A percentile compares a stretch with the other conserved stretches of the same genome.
These are phyloP conservation scores for Xylariaceae sp. DNA, from an alignment of 2,329 filamentous ascomycete genomes.

Conservation along the genomic window DNA sequence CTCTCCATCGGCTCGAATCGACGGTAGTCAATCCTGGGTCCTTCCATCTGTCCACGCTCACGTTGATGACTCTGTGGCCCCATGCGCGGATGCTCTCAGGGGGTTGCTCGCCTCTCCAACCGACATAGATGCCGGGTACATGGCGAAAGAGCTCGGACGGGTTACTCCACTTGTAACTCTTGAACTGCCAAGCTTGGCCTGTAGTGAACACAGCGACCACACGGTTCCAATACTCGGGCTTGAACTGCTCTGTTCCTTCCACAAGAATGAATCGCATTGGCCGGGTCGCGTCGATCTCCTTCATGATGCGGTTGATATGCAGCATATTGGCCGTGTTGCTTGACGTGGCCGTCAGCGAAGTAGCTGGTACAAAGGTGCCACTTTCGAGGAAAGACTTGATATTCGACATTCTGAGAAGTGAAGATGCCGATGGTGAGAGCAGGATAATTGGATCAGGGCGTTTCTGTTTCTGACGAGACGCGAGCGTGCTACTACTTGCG, in stretches of 20 bases:
- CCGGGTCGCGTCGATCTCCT: slow-evolving; percentile 61
- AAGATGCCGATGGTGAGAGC: slow-evolving; percentile 91
- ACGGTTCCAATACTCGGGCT: slow-evolving; percentile 94
- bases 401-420: slow-evolving; percentile 90
- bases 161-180: slow-evolving; percentile 92
- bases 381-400: slow-evolving; percentile 89
- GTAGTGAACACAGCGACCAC: slow-evolving; percentile 97
- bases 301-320: slow-evolving; percentile 74
- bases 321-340: slow-evolving; percentile 70
- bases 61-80: slow-evolving; percentile 76
- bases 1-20: slow-evolving; percentile 65
- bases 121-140: slow-evolving; percentile 80
- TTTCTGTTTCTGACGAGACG: slow-evolving; percentile 50
- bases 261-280: slow-evolving; percentile 93
- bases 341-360: slow-evolving; percentile 55
- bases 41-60: slow-evolving; percentile 80
- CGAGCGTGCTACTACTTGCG: slow-evolving; percentile 42
- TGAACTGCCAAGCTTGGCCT: slow-evolving; percentile 97
- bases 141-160: slow-evolving; percentile 86
- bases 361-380: slow-evolving; percentile 73
- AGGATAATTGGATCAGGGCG: slow-evolving; percentile 85
- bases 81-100: slow-evolving; percentile 76
- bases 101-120: slow-evolving; percentile 78
- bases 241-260: slow-evolving; percentile 89
- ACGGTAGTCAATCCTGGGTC: slow-evolving; percentile 40